Evolutionary conservation across 2,329 filamentous ascomycete genomes (phyloP), one percentile per base, ranked within the genome.

Genomic region (Diplodia scrobiculata): DNA sequence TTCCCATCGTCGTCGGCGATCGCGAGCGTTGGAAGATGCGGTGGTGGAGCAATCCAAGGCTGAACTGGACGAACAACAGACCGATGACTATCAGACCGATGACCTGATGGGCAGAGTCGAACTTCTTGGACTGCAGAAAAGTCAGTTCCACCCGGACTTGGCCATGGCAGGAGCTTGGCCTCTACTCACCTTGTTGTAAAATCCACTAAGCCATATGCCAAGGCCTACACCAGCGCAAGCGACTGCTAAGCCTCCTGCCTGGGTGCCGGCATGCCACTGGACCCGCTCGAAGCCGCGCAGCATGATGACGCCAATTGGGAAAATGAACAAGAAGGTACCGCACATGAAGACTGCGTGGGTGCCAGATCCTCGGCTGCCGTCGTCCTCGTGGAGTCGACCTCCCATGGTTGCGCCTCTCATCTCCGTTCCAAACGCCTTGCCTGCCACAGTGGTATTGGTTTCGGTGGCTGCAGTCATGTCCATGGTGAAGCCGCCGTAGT

Each of bases 241-340:
- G 17, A 84, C 71, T 3, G 83, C 64, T 25, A 83, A 71, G 13
- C 82, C 85, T 25, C 85, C 68, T 0, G 72, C 72, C 75, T 89
- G 86, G 67, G 83, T 82, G 21, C 82, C 69, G 45, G 79, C 84
- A 73, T 89, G 87, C 79, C 82, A 84, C 67, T 79, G 81, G 1
- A 84, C 81, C 73, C 79, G 82, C 36, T 80, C 79, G 10, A 84
- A 78, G 2, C 86, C 72, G 1, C 84, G 77, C 54, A 88, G 73
- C 29, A 87, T 74, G 27, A 87, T 69, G 13, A 84, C 78, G 1
- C 86, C 87, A 10, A 84, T 68, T 0, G 86, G 86, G 72, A 87
- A 82, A 54, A 88, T 69, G 17, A 83, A 79, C 2, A 87, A 76
- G 67, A 88, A 84, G 13, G 79, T 79, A 11, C 85, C 73, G 47